A percentile compares a stretch with the other conserved stretches of the same genome.
phyloP scores from a whole-genome alignment of 2,329 filamentous ascomycete species.

The Colletotrichum navitas region DNA sequence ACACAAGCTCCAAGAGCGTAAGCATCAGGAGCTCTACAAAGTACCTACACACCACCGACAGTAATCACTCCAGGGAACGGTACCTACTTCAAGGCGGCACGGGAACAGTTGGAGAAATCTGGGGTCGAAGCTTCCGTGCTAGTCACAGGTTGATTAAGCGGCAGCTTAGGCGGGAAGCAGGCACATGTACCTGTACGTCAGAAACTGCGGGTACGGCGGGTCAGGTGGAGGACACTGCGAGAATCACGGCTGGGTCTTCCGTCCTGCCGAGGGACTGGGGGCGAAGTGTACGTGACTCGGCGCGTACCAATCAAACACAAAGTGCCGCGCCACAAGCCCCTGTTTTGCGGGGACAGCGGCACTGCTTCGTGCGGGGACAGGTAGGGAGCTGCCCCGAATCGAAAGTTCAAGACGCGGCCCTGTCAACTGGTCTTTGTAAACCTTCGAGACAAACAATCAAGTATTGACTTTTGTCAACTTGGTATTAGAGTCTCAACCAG shows the following conservation, averaged over 20 bases:
- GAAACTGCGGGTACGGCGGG: constrained; percentile 14
- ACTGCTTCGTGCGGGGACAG: constrained; percentile 29
- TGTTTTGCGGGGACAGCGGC: constrained; percentile 23
- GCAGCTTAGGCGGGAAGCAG: background rate
- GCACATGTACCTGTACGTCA: constrained; percentile 30
- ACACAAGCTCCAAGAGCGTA: constrained; percentile 8
- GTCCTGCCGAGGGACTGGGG: background rate
- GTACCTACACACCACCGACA: background rate
- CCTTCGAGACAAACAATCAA: background rate
- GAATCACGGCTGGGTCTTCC: constrained; percentile 21
- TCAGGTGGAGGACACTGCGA: constrained; percentile 29
- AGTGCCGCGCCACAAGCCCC: constrained; percentile 29
- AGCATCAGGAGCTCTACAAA: background rate
- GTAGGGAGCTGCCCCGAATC: background rate
- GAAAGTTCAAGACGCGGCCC: background rate
- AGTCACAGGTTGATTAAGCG: constrained; percentile 23
- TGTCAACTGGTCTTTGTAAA: constrained; percentile 5
- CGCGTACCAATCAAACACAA: constrained; percentile 31
- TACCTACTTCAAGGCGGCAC: constrained; percentile 7
- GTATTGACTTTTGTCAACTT: background rate
- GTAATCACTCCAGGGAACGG: background rate
- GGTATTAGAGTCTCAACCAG: background rate
- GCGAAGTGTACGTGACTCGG: background rate
- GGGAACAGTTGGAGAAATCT: constrained; percentile 38
- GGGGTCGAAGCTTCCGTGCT: constrained; percentile 25